Percentiles rank a stretch among this genome's conserved stretches.
phyloP scores from a whole-genome alignment of 192 early-diverging fungal species.

The Entomortierella lignicola region DNA sequence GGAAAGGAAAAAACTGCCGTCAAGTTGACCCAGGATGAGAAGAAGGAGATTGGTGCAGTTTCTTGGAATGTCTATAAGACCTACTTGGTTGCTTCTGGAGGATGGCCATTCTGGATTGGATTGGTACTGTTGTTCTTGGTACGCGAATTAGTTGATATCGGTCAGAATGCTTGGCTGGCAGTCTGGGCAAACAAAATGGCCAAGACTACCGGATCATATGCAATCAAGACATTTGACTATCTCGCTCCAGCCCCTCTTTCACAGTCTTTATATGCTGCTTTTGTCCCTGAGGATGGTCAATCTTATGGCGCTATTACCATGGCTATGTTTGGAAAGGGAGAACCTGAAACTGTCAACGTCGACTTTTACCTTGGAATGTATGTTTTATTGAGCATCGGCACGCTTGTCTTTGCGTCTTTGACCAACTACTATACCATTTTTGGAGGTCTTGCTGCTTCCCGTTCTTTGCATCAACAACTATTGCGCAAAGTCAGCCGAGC shows the following conservation, averaged over 20 bases:
- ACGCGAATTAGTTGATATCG: conserved; percentile 60
- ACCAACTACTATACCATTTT: conserved; percentile 57
- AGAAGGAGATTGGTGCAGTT: conserved; percentile 85
- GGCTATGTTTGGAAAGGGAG: conserved; percentile 27
- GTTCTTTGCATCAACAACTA: conserved; percentile 65
- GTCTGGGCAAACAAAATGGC: conserved; percentile 42
- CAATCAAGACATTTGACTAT: conserved; percentile 25
- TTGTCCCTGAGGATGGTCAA: conserved; percentile 11
- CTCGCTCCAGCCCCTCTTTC: conserved; percentile 22
- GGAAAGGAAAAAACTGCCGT: conserved; percentile 56
- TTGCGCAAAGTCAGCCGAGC: conserved; percentile 71
- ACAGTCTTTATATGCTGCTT: conserved; percentile 26
- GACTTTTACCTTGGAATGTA: conserved; percentile 74
- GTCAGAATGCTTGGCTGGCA: conserved; percentile 70
- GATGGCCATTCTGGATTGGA: conserved; percentile 71
- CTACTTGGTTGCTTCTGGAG: conserved; percentile 80
- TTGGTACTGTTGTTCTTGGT: conserved; percentile 59
- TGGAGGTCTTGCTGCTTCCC: conserved; percentile 69
- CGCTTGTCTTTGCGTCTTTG: conserved; percentile 52
- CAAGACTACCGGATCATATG: conserved; percentile 34
- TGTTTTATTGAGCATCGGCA: conserved; percentile 63
- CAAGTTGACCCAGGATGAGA: conserved; percentile 87
- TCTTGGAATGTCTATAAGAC: conserved; percentile 77
- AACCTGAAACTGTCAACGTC: conserved; percentile 56
- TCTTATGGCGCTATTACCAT: conserved; percentile 25